phyloP scores from a whole-genome alignment of 345 rosid genomes.

The Bruguiera gymnorhiza region DNA sequence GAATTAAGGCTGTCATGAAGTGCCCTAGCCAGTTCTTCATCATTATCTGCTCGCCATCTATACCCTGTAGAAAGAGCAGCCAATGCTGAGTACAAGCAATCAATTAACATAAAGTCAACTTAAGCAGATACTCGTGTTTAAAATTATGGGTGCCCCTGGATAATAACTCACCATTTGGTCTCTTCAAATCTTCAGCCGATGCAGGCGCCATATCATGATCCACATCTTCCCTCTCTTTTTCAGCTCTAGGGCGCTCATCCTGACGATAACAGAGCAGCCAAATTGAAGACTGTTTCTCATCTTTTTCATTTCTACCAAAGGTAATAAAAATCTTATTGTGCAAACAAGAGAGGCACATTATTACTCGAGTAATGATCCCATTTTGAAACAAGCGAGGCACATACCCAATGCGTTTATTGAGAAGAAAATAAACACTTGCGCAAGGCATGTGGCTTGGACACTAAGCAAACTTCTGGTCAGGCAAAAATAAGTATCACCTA shows the following conservation, averaged over 20 bases:
- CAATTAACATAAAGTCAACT: neutral
- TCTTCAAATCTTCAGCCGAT: slow-evolving; percentile 50
- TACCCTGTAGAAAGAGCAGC: slow-evolving; percentile 35
- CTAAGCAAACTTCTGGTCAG: slow-evolving; percentile 5
- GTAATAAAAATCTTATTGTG: no score
- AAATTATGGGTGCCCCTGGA: neutral
- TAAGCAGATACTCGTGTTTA: neutral
- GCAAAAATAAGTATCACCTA: neutral
- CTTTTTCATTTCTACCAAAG: no score
- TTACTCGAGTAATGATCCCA: no score
- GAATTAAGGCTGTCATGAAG: slow-evolving; percentile 41
- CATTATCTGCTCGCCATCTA: slow-evolving; percentile 44
- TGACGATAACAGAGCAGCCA: slow-evolving; percentile 22
- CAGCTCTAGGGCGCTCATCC: slow-evolving; percentile 59
- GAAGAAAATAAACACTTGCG: slow-evolving; percentile 8
- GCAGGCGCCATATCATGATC: slow-evolving; percentile 71
- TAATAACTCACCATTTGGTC: slow-evolving; percentile 46
- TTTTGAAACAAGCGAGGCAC: no score
- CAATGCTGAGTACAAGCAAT: neutral
- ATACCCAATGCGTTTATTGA: neutral
- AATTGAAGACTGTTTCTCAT: neutral
- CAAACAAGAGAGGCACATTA: no score
- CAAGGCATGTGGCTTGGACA: slow-evolving; percentile 13
- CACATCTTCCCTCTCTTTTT: slow-evolving; percentile 58
- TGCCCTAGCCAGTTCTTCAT: slow-evolving; percentile 45